Evolutionary conservation across 1,284 basidiomycete species (phyloP).

Genomic region (Sporisorium iseilematis-ciliati): DNA sequence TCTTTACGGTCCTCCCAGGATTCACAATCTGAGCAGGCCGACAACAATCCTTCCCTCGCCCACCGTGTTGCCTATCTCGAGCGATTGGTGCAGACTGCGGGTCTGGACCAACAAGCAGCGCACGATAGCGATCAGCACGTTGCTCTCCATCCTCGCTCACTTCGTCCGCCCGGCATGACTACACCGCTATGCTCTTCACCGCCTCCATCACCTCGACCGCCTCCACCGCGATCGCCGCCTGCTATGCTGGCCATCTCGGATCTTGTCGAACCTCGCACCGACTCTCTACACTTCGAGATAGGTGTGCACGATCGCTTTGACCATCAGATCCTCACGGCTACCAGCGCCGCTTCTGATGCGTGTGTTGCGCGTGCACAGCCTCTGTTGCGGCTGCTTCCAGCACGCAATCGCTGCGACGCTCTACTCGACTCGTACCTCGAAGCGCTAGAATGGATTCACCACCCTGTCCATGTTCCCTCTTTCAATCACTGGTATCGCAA

Average conservation of each 20-base stretch:
- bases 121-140: not conserved
- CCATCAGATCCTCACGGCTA: slow-evolving; percentile 8
- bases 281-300: not conserved
- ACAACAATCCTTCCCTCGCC: not conserved
- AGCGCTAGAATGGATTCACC: slow-evolving; percentile 9
- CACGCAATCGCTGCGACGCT: slow-evolving; percentile 2
- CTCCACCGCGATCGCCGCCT: not conserved
- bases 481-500: slow-evolving; percentile 3
- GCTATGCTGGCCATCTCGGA: slow-evolving; percentile 8
- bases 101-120: not conserved
- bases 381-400: not conserved
- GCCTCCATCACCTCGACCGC: too few species aligned
- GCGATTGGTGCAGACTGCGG: slow-evolving; percentile 1
- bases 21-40: not conserved
- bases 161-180: not conserved
- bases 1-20: not conserved
- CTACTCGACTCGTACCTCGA: slow-evolving; percentile 4
- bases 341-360: not conserved
- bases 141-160: not conserved
- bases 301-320: slow-evolving; percentile 4
- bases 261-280: slow-evolving; percentile 2
- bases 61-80: slow-evolving; percentile 6
- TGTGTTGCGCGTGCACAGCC: slow-evolving; percentile 5
- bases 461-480: slow-evolving; percentile 1
- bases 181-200: not conserved